Evolutionary conservation across 2,329 filamentous ascomycete genomes (phyloP).

Genomic region (Penicillium psychrosexuale): DNA sequence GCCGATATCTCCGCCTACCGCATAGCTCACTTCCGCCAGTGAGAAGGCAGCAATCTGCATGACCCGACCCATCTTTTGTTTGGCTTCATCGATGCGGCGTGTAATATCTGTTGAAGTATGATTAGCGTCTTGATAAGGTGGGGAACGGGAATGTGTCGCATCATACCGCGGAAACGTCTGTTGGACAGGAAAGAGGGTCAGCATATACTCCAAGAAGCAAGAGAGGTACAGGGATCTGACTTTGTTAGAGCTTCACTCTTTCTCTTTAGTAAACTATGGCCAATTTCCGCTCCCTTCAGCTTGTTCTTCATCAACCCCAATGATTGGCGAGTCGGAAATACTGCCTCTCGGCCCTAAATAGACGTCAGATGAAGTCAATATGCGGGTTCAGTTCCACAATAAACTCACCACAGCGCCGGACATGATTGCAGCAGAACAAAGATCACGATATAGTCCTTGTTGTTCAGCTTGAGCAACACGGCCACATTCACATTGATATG

Average conservation of each 20-base stretch:
- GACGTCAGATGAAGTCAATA: slow-evolving; percentile 19
- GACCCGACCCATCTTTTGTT: slow-evolving; percentile 97
- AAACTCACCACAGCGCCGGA: slow-evolving; percentile 41
- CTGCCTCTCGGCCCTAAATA: slow-evolving; percentile 80
- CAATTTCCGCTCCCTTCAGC: slow-evolving; percentile 87
- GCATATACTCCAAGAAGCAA: slow-evolving; percentile 2
- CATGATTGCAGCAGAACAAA: slow-evolving; percentile 33
- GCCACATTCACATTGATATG: slow-evolving; percentile 34
- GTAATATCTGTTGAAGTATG: slow-evolving; percentile 70
- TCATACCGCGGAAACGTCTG: slow-evolving; percentile 82
- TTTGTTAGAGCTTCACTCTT: slow-evolving; percentile 99
- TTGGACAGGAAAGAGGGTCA: slow-evolving; percentile 25
- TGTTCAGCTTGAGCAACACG: slow-evolving; percentile 15
- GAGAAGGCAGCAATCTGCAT: slow-evolving; percentile 99
- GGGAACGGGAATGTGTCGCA: slow-evolving; percentile 20
- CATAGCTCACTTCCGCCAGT: slow-evolving; percentile 94
- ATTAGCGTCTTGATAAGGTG: slow-evolving; percentile 27
- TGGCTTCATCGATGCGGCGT: slow-evolving; percentile 93
- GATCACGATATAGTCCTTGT: slow-evolving; percentile 26
- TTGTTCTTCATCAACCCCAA: slow-evolving; percentile 97
- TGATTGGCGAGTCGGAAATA: slow-evolving; percentile 97
- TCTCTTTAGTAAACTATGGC: slow-evolving; percentile 91
- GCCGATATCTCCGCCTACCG: slow-evolving; percentile 89
- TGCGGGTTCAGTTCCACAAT: slow-evolving; percentile 9
- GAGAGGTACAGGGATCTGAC: slow-evolving; percentile 50